phyloP scores from a whole-genome alignment of 2,329 filamentous ascomycete genomes.

The Penicillium sclerotigenum region DNA sequence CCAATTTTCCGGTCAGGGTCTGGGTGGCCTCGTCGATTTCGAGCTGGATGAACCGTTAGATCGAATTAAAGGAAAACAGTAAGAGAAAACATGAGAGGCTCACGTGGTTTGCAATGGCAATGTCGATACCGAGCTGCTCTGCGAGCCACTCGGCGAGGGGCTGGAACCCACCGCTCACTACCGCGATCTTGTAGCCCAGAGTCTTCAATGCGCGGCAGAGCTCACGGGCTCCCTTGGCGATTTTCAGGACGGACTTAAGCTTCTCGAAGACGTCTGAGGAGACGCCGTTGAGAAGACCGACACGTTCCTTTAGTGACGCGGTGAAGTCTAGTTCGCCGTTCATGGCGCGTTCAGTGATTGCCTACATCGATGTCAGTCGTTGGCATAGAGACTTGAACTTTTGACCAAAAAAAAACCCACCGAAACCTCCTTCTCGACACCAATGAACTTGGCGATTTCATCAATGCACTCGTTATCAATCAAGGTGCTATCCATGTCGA shows the following conservation, averaged over 20 bases:
- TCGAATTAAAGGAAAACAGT: not conserved
- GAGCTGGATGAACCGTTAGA: slow-evolving; percentile 34
- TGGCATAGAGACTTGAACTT: not conserved
- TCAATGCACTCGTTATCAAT: slow-evolving; percentile 98
- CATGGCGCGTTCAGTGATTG: slow-evolving; percentile 93
- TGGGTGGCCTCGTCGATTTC: slow-evolving; percentile 47
- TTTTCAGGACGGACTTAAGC: slow-evolving; percentile 69
- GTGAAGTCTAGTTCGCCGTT: slow-evolving; percentile 93
- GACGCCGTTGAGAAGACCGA: slow-evolving; percentile 76
- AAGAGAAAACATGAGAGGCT: slow-evolving; percentile 11
- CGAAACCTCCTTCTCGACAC: slow-evolving; percentile 77
- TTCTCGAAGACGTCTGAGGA: slow-evolving; percentile 74
- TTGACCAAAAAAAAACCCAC: slow-evolving; percentile 32
- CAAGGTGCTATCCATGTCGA: slow-evolving; percentile 98
- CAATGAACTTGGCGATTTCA: slow-evolving; percentile 80
- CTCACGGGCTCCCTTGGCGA: slow-evolving; percentile 75
- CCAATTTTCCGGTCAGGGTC: slow-evolving; percentile 57
- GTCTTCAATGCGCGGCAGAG: slow-evolving; percentile 71
- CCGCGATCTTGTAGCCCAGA: slow-evolving; percentile 81
- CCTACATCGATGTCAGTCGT: slow-evolving; percentile 33
- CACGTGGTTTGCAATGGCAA: slow-evolving; percentile 84
- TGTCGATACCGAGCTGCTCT: slow-evolving; percentile 74
- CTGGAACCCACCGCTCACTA: slow-evolving; percentile 87
- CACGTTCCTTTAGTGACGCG: slow-evolving; percentile 74
- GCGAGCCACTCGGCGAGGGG: slow-evolving; percentile 87